Evolutionary conservation across 2,329 filamentous ascomycete genomes (phyloP).

Genomic region (Colletotrichum tamarilloi): DNA sequence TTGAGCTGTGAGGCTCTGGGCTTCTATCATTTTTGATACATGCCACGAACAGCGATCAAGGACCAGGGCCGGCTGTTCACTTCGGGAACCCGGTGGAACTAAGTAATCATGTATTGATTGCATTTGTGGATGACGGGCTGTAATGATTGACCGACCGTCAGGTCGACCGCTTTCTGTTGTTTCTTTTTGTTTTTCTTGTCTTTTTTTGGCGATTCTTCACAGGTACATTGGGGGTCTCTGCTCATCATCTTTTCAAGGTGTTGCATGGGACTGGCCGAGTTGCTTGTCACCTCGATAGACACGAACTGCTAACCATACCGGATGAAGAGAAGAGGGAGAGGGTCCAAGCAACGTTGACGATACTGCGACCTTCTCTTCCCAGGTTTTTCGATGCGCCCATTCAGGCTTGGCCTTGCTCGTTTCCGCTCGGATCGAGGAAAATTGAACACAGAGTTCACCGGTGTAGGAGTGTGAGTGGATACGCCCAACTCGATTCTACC

Average conservation of each 20-base stretch:
- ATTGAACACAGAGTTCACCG: not conserved
- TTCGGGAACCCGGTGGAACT: not conserved
- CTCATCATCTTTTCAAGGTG: no score
- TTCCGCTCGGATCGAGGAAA: not conserved
- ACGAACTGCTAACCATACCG: not conserved
- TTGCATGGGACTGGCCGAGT: not conserved
- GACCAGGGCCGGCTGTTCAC: not conserved
- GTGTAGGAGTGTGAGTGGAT: not conserved
- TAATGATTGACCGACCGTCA: not conserved
- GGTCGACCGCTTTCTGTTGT: not conserved
- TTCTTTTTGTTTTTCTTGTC: not conserved
- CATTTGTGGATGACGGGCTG: not conserved
- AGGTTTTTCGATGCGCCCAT: not conserved
- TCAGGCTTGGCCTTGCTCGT: not conserved
- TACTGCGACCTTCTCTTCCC: slow-evolving; percentile 2
- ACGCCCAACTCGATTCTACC: no score
- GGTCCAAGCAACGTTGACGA: not conserved
- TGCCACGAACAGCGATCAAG: not conserved
- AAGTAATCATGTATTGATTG: not conserved
- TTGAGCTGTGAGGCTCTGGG: slow-evolving; percentile 9
- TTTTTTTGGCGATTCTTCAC: not conserved
- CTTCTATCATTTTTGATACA: not conserved
- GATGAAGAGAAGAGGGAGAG: not conserved
- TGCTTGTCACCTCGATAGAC: not conserved
- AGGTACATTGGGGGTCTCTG: not conserved